phyloP scores from a whole-genome alignment of 306 rosid genomes.

The Calophaca sinica region DNA sequence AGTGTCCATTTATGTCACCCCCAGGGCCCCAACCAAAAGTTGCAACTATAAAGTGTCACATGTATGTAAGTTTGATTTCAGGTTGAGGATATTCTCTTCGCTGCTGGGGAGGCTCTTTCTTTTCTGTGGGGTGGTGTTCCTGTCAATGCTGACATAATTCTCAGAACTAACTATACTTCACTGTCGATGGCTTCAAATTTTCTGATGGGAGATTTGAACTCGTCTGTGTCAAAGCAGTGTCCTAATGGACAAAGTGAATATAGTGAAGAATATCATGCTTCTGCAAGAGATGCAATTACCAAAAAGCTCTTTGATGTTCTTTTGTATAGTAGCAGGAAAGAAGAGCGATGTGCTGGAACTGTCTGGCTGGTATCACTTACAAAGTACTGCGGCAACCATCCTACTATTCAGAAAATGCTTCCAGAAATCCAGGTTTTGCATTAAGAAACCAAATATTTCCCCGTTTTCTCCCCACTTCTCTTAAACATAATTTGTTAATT shows the following conservation, averaged over 20 bases:
- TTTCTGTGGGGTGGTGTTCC: constrained; percentile 98
- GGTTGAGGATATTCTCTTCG: constrained; percentile 96
- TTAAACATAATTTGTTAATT: constrained; percentile 2
- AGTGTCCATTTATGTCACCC: not conserved
- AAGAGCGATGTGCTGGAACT: constrained; percentile 97
- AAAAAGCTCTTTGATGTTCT: constrained; percentile 89
- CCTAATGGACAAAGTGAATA: constrained; percentile 49
- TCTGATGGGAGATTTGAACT: constrained; percentile 81
- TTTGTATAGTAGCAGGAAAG: constrained; percentile 91
- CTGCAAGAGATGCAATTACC: constrained; percentile 73
- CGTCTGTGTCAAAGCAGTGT: constrained; percentile 55
- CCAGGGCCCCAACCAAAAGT: not conserved
- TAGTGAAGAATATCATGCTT: constrained; percentile 63
- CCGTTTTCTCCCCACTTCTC: not conserved
- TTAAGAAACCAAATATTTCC: constrained; percentile 14
- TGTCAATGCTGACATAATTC: constrained; percentile 89
- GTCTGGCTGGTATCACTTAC: constrained; percentile 93
- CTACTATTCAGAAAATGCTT: constrained; percentile 80
- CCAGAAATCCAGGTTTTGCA: constrained; percentile 94
- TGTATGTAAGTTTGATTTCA: constrained; percentile 52
- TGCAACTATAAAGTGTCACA: constrained; percentile 7
- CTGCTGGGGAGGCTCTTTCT: constrained; percentile 96
- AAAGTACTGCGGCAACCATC: constrained; percentile 88
- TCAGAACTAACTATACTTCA: constrained; percentile 82
- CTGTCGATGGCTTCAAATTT: constrained; percentile 93